Percentiles rank a stretch among this genome's conserved stretches.
phyloP scores from a whole-genome alignment of 345 rosid genomes.

The Euphorbia tirucalli region DNA sequence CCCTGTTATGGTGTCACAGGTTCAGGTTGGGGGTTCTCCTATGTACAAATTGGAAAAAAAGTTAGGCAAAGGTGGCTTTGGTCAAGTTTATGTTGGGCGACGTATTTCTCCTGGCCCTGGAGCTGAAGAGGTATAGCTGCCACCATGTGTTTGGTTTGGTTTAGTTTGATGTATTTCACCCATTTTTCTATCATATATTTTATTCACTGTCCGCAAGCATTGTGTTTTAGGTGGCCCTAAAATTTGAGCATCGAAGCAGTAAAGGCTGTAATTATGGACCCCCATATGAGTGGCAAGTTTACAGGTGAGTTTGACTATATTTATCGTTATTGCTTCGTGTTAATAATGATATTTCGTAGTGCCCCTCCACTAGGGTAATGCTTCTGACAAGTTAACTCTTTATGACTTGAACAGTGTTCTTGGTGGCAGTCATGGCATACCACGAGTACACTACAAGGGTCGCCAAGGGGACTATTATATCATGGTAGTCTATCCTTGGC shows the following conservation, averaged over 20 bases:
- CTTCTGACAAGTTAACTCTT: neutral
- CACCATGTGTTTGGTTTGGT: neutral
- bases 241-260: constrained; percentile 88
- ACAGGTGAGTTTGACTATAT: constrained; percentile 51
- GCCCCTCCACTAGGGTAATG: neutral
- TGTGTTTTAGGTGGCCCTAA: constrained; percentile 79
- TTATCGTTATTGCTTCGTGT: neutral
- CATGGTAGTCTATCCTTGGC: constrained; percentile 48
- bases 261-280: constrained; percentile 98
- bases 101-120: constrained; percentile 62
- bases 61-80: constrained; percentile 98
- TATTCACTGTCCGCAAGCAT: neutral
- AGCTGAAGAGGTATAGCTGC: constrained; percentile 53
- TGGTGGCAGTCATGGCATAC: constrained; percentile 81
- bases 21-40: constrained; percentile 90
- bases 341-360: neutral
- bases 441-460: constrained; percentile 84
- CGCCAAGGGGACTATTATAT: constrained; percentile 95
- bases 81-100: constrained; percentile 95
- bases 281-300: constrained; percentile 97
- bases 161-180: constrained; percentile 4
- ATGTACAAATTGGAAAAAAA: constrained; percentile 75
- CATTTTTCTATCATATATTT: neutral
- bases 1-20: constrained; percentile 41
- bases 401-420: constrained; percentile 15